Base-by-base conservation (phyloP, 2,329 filamentous ascomycete genomes). In the Exophiala sp. region DNA sequence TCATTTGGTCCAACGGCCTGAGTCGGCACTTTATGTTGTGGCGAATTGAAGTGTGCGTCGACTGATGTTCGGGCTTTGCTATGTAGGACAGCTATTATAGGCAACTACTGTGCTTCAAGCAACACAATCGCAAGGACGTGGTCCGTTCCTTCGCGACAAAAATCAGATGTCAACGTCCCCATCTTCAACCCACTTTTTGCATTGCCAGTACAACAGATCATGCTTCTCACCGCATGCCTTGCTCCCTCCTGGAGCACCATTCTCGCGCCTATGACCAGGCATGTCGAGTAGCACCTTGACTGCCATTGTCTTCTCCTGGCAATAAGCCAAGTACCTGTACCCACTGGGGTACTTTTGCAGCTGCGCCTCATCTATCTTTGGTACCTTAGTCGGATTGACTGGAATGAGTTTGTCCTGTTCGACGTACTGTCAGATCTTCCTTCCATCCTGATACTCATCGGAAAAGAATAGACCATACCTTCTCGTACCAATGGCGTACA, bases 401-500 rank as follows among this genome's bases (percentile, higher is more conserved):
- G 69, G 69, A 49, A 76, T 69, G 40, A 79, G 57, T 63, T 79
- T 79, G 62, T 79, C 77, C 68, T 58, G 33, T 5, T 29, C 21
- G 24, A 14, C 11, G 12, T n/a, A 34, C 2, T 16, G 3, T 24
- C 9, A 45, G 32, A 40, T 21, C 32, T 16, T 6, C 10, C 39
- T 16, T 6, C 10, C 39, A 5, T 41, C 18, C 18, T 11, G 38
- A 4, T 10, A 24, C 24, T 16, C 40, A 10, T 24, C 5, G 16
- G 18, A 40, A 11, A 12, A 3, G 7, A n/a, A 20, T 3, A 12
- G 7, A 16, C 8, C 34, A n/a, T 52, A 58, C 55, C 56, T 79
- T 79, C 63, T 79, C 77, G 57, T 79, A 79, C 72, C 74, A 79
- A 60, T 78, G 76, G 3, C 75, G 62, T 24, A 78, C 76, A 50